Conservation (phyloP, 2,329 filamentous ascomycete genomes). For the Fusarium tupiense region DNA sequence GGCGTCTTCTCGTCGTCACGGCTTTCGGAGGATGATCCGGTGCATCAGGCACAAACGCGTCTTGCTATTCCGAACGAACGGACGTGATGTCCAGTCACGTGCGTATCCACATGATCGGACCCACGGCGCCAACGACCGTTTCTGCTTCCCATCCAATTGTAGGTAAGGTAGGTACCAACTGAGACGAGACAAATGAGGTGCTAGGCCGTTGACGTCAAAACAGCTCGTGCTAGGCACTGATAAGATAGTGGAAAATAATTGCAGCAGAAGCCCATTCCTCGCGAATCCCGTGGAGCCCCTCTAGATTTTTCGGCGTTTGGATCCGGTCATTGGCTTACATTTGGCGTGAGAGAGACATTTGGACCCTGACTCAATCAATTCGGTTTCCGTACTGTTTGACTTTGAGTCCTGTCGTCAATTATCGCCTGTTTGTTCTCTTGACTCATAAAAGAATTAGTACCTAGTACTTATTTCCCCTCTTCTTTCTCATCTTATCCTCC, state of each 20-base stretch:
- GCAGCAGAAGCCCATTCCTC: background rate
- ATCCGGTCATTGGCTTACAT: slow-evolving; percentile 27
- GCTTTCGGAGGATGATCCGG: slow-evolving; percentile 30
- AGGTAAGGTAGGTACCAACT: background rate
- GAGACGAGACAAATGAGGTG: background rate
- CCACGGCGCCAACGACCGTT: slow-evolving; percentile 7
- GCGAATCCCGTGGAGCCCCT: slow-evolving; percentile 33
- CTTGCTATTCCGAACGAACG: slow-evolving; percentile 1
- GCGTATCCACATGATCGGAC: slow-evolving; percentile 8
- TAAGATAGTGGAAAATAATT: slow-evolving; percentile 30
- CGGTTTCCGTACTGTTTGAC: slow-evolving; percentile 1
- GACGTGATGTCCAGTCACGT: slow-evolving; percentile 21
- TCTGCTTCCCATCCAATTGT: too few species aligned
- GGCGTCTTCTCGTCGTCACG: background rate
- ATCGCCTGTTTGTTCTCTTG: background rate
- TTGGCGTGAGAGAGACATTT: background rate
- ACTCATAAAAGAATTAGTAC: background rate
- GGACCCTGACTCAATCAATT: slow-evolving; percentile 33
- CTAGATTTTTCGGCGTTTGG: slow-evolving; percentile 39
- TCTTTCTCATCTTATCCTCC: background rate
- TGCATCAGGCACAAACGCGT: slow-evolving; percentile 13
- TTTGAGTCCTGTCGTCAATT: background rate
- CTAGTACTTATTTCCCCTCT: background rate
- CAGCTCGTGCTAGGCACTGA: background rate
- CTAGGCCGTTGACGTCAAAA: slow-evolving; percentile 34